These are phyloP conservation scores for Penstemon eatonii DNA, from an alignment of 257 asterid species.

Conservation along the genomic window DNA sequence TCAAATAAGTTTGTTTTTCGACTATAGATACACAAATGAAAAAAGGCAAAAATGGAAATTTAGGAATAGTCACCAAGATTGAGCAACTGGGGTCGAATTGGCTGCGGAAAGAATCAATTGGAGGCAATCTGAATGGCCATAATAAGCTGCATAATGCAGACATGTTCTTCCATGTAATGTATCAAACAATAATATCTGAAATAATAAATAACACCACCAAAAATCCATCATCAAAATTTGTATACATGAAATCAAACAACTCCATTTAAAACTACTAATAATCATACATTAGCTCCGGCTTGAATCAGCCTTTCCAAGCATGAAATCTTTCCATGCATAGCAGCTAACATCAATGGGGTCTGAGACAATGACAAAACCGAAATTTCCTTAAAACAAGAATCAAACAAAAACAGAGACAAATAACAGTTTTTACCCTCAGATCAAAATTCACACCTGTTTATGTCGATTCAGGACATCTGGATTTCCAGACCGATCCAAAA, in stretches of 20 bases:
- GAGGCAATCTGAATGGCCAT: conserved; percentile 79
- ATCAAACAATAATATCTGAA: conserved; percentile 75
- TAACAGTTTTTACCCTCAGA: background rate
- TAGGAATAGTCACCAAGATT: conserved; percentile 57
- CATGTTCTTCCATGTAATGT: conserved; percentile 67
- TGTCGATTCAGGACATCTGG: conserved; percentile 77
- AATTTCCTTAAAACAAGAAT: background rate
- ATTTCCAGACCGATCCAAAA: conserved; percentile 60
- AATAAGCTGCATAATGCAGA: conserved; percentile 81
- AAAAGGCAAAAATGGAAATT: background rate
- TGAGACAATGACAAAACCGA: conserved; percentile 36
- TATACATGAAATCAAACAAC: background rate
- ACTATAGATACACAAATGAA: background rate
- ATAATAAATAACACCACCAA: conserved; percentile 8
- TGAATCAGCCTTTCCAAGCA: conserved; percentile 67
- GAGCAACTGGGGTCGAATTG: conserved; percentile 58
- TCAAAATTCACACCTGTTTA: conserved; percentile 57
- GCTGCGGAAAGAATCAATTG: conserved; percentile 70
- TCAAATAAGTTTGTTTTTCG: conserved; percentile 10
- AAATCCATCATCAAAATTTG: conserved; percentile 16
- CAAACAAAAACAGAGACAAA: background rate
- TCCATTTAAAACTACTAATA: background rate
- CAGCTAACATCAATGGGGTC: conserved; percentile 93
- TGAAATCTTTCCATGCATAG: conserved; percentile 68
- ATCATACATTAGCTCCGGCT: conserved; percentile 79